Conservation (phyloP, 176 grass and related monocot genomes). For the Bothriochloa decipiens region DNA sequence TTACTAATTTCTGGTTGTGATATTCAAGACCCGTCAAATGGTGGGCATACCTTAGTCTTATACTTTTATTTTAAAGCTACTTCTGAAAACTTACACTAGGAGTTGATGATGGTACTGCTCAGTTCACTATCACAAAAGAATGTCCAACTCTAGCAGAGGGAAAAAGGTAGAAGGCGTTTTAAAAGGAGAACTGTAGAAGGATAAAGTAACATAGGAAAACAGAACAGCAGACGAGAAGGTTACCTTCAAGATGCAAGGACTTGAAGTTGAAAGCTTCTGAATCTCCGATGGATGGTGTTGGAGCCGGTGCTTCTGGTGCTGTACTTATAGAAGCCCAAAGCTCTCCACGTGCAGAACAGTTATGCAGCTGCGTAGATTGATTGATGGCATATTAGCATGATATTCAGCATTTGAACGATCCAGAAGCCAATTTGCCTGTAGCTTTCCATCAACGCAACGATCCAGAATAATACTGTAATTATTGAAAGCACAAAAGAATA, state of each 20-base stretch:
- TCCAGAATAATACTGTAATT: conserved; percentile 23
- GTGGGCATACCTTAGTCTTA: not conserved
- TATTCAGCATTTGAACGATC: conserved; percentile 22
- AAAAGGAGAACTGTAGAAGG: not conserved
- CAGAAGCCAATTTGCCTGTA: conserved; percentile 25
- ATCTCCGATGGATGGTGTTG: conserved; percentile 37
- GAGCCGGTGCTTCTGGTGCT: not conserved
- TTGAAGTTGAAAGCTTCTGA: conserved; percentile 31
- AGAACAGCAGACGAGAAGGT: not conserved
- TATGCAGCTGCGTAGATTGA: conserved; percentile 26
- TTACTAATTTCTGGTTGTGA: conserved; percentile 1
- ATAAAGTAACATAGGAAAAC: conserved; percentile 2
- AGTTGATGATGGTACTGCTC: not conserved
- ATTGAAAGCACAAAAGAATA: conserved; percentile 43
- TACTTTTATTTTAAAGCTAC: not conserved
- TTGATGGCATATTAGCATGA: conserved; percentile 7
- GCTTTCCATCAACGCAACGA: conserved; percentile 22
- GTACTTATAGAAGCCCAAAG: conserved; percentile 49
- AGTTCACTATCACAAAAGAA: not conserved
- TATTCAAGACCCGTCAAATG: not conserved
- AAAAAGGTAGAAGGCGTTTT: not conserved
- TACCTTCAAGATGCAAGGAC: conserved; percentile 37
- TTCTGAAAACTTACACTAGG: not conserved
- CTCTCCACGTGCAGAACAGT: conserved; percentile 2
- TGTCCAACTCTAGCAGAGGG: not conserved